Evolutionary conservation across 352 stramenopile species (phyloP).

Genomic region (Phytopythium delawarense): DNA sequence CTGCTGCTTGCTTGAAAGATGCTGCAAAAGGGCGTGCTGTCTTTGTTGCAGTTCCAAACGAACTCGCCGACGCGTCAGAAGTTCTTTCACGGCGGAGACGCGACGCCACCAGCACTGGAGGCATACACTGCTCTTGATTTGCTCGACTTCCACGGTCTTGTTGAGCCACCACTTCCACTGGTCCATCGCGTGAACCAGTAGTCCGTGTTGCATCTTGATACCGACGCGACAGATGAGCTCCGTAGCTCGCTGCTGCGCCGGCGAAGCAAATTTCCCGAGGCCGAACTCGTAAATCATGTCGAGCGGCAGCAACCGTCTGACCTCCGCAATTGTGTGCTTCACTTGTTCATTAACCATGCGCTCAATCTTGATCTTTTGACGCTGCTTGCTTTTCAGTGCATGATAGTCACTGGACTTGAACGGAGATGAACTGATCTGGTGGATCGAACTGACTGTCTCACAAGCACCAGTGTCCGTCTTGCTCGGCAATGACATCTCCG

Average conservation of each 20-base stretch:
- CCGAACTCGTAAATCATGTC: slow-evolving; percentile 65
- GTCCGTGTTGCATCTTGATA: slow-evolving; percentile 30
- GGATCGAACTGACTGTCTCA: neutral
- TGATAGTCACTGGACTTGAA: slow-evolving; percentile 11
- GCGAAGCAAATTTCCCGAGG: slow-evolving; percentile 53
- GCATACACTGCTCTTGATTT: slow-evolving; percentile 7
- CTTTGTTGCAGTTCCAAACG: slow-evolving; percentile 36
- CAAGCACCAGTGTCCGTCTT: neutral
- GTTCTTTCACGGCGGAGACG: slow-evolving; percentile 22
- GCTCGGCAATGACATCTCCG: neutral
- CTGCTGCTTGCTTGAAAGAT: slow-evolving; percentile 42
- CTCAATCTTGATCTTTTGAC: slow-evolving; percentile 11
- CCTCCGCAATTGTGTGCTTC: slow-evolving; percentile 37
- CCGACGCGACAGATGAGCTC: slow-evolving; percentile 40
- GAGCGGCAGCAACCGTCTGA: slow-evolving; percentile 55
- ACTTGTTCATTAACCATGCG: slow-evolving; percentile 28
- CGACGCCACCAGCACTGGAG: slow-evolving; percentile 68
- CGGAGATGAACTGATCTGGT: neutral
- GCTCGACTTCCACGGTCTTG: slow-evolving; percentile 13
- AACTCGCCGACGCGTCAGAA: slow-evolving; percentile 21
- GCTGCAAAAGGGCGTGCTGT: slow-evolving; percentile 32
- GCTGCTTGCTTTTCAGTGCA: slow-evolving; percentile 12
- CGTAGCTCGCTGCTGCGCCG: slow-evolving; percentile 52
- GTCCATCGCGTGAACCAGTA: slow-evolving; percentile 35
- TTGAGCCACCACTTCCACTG: slow-evolving; percentile 37